Base-by-base conservation (phyloP, 495 filamentous ascomycete genomes). In the Neurospora sp. region DNA sequence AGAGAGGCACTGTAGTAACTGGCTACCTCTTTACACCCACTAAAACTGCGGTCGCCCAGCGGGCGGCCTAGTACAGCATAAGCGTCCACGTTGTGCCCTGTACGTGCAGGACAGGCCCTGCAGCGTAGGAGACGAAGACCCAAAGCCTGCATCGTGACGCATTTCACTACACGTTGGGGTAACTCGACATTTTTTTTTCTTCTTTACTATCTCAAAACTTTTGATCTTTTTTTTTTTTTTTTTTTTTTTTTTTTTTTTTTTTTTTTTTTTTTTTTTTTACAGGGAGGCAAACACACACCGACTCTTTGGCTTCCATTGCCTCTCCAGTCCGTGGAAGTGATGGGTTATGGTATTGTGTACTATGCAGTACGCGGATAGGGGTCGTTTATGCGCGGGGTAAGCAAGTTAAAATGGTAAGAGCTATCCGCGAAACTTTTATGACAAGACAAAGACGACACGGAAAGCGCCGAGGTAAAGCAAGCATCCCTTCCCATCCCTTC, bases 221-320 rank as follows among this genome's bases (percentile, higher is more conserved):
- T 5, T 22, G 12, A 9, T 59, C 9, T 14, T 31, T 10, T 22
- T 22, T 6, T 31, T 16, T 16, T 16, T 31, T 12, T 16, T 31
- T 12, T 14, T 31, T 10, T 22, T 22, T 6, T 31, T 16, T 16
- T 16, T 16, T 22, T 22, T 5, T 31, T 16, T 16, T 16, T 31
- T 12, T 16, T 31, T 12, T 14, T 31, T 10, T 22, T 22, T 6
- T 31, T 16, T 16, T 16, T 16, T 22, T 22, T 5, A 65, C 53
- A 65, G 27, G 53, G 53, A 65, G 27, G 40, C 72, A 41, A 73
- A 53, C 72, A 70, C 38, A 70, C 72, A 72, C 71, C 71, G 71
- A 72, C 71, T 69, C 71, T 72, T 72, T 44, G n/a, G 27, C 39
- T 59, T 70, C 27, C 45, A 39, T 42, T 72, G 16, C 42, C 20